Evolutionary conservation across 2,329 filamentous ascomycete species (phyloP).

Genomic region (Colletotrichum tropicicola): DNA sequence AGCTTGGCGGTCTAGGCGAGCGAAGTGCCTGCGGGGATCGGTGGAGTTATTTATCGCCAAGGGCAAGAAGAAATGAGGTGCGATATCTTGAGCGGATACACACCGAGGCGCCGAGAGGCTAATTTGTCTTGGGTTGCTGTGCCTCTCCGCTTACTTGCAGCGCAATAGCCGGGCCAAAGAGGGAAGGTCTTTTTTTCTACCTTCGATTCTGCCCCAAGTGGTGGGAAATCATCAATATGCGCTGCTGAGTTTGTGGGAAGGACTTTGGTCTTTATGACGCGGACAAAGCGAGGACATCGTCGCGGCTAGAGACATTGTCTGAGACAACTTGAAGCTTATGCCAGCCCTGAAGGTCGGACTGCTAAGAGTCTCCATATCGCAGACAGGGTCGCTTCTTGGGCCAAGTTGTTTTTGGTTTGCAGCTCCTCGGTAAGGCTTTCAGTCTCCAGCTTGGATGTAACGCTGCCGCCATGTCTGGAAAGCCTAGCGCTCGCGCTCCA

Average conservation of each 20-base stretch:
- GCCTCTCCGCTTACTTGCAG: background rate
- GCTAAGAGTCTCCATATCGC: too few species aligned
- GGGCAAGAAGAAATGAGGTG: slow-evolving; percentile 7
- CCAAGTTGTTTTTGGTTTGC: too few species aligned
- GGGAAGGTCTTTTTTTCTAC: slow-evolving; percentile 17
- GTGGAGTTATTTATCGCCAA: slow-evolving; percentile 19
- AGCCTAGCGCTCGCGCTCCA: too few species aligned
- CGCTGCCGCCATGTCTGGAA: too few species aligned
- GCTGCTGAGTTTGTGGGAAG: background rate
- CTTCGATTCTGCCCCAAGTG: background rate
- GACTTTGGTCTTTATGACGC: background rate
- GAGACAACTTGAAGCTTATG: too few species aligned
- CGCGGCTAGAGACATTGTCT: background rate
- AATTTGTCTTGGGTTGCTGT: background rate
- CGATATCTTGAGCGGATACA: background rate
- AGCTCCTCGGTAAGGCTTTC: too few species aligned
- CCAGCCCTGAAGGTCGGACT: too few species aligned
- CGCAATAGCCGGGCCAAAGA: slow-evolving; percentile 8
- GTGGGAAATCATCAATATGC: background rate
- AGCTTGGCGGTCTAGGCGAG: slow-evolving; percentile 4
- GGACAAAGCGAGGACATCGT: background rate
- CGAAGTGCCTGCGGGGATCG: background rate
- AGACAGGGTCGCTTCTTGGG: too few species aligned
- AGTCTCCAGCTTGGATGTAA: too few species aligned
- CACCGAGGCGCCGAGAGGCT: background rate